These are phyloP conservation scores for Apiosordaria backusii DNA, from an alignment of 495 filamentous ascomycete genomes.

Conservation along the genomic window DNA sequence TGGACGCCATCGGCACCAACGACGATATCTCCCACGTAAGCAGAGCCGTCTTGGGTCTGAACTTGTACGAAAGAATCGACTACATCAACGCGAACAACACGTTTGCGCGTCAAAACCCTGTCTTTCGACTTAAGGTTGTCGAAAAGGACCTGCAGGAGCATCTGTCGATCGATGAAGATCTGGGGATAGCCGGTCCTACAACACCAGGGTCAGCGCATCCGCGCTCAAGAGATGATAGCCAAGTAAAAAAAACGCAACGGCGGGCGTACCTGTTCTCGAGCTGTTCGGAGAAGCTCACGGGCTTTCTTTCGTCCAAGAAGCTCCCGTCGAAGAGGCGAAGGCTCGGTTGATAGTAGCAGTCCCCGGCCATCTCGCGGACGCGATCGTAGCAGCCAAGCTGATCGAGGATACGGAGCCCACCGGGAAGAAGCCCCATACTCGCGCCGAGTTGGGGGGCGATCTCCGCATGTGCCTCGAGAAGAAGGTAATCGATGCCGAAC, in stretches of 20 bases:
- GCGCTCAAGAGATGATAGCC: too few relatives aligned
- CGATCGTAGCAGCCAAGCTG: slow-evolving; percentile 27
- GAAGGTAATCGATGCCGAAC: slow-evolving; percentile 12
- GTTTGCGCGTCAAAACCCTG: slow-evolving; percentile 23
- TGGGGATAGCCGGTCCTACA: too few relatives aligned
- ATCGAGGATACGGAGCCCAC: slow-evolving; percentile 29
- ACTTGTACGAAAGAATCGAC: neutral
- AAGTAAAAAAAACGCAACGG: too few relatives aligned
- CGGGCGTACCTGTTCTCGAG: slow-evolving; percentile 20
- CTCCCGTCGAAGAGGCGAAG: neutral
- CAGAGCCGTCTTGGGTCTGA: neutral
- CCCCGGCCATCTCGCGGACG: neutral
- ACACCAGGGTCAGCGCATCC: too few relatives aligned
- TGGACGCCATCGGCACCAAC: neutral
- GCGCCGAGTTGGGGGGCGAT: slow-evolving; percentile 29
- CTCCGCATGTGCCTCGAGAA: slow-evolving; percentile 25
- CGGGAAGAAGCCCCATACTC: slow-evolving; percentile 28
- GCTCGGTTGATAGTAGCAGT: neutral
- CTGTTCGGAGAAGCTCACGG: neutral
- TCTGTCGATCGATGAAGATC: slow-evolving; percentile 34
- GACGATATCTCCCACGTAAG: neutral
- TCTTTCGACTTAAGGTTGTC: slow-evolving; percentile 31
- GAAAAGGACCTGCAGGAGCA: slow-evolving; percentile 34
- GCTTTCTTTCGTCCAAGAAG: neutral
- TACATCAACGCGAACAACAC: slow-evolving; percentile 17